These are phyloP conservation scores for Lodderomyces elongisporus DNA, from an alignment of 1,139 yeast genomes.

Conservation along the genomic window DNA sequence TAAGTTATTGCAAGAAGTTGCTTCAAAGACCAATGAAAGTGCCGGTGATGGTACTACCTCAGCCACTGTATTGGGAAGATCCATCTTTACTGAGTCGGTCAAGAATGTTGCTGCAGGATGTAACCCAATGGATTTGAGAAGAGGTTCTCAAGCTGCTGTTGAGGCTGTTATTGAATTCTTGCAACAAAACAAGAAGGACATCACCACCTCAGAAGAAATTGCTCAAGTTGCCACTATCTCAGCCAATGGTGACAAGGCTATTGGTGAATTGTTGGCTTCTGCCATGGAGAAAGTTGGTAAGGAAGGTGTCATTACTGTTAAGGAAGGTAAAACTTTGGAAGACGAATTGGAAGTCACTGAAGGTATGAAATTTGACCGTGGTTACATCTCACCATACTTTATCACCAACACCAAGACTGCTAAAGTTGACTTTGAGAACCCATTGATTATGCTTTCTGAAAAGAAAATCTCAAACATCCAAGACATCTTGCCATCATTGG, in stretches of 20 bases:
- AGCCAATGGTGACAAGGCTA: constrained; percentile 95
- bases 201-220: constrained; percentile 94
- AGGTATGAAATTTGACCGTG: constrained; percentile 99
- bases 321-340: constrained; percentile 93
- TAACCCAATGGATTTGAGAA: constrained; percentile 98
- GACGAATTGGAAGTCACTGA: constrained; percentile 97
- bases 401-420: constrained; percentile 95
- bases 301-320: constrained; percentile 98
- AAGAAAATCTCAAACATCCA: constrained; percentile 91
- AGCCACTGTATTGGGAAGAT: constrained; percentile 95
- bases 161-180: constrained; percentile 91
- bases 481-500: constrained; percentile 91
- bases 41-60: constrained; percentile 99
- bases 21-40: constrained; percentile 94
- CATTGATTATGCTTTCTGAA: constrained; percentile 83
- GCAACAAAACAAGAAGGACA: constrained; percentile 89
- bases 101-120: constrained; percentile 99
- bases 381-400: constrained; percentile 96
- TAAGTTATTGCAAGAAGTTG: constrained; percentile 93
- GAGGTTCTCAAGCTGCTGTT: constrained; percentile 98
- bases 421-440: constrained; percentile 96
- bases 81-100: constrained; percentile 94
- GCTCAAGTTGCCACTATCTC: constrained; percentile 99
- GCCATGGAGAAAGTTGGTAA: constrained; percentile 99
- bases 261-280: constrained; percentile 87